A percentile compares a stretch with the other conserved stretches of the same genome.
Conservation (phyloP, 495 filamentous ascomycete species). For the Rostrohypoxylon terebratum region DNA sequence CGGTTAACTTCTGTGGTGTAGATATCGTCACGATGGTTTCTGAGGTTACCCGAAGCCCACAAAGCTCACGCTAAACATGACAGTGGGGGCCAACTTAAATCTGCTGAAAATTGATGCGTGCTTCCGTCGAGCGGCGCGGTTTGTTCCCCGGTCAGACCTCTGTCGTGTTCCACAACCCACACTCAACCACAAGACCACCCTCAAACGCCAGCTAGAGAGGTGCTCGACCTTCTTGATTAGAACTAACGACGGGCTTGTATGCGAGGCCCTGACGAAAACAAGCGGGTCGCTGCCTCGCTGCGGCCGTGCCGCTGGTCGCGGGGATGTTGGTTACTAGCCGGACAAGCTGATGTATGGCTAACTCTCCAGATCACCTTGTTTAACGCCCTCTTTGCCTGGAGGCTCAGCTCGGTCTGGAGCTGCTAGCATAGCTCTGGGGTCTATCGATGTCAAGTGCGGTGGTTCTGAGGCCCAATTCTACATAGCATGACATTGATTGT, state of each 20-base stretch:
- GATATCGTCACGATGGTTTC: conserved; percentile 6
- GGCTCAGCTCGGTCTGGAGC: background rate
- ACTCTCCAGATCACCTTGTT: background rate
- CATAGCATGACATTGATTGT: background rate
- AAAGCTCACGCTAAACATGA: background rate
- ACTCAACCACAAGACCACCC: background rate
- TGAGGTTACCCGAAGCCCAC: background rate
- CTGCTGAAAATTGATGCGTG: background rate
- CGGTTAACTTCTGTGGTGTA: conserved; percentile 7
- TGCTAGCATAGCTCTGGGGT: background rate
- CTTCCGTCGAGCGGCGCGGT: background rate
- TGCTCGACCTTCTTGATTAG: background rate
- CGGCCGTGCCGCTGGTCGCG: background rate
- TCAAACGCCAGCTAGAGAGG: background rate
- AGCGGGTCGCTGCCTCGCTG: background rate
- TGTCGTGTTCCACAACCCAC: conserved; percentile 12
- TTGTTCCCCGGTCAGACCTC: conserved; percentile 2
- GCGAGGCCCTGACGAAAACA: background rate
- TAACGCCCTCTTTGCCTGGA: background rate
- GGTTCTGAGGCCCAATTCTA: background rate
- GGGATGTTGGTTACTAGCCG: background rate
- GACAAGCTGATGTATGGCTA: background rate
- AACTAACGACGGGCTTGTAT: background rate
- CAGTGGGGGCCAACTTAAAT: background rate
- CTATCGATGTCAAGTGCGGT: background rate